A percentile compares a stretch with the other conserved stretches of the same genome.
Evolutionary conservation across 2,329 filamentous ascomycete genomes (phyloP).

Genomic region (Aspergillus tubingensis): DNA sequence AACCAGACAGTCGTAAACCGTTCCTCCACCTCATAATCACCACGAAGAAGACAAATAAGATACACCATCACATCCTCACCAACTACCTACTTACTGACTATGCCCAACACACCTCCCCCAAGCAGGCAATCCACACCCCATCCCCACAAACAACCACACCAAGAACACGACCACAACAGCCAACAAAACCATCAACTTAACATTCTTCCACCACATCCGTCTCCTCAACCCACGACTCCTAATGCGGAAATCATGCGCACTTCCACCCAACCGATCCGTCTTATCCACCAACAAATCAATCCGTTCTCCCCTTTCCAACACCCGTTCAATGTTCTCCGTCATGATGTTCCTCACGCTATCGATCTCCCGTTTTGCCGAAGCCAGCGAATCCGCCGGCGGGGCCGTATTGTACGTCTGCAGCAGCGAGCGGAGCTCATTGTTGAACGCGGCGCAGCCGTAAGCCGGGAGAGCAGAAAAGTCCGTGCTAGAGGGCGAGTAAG

Average conservation of each 20-base stretch:
- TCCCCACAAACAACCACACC: slow-evolving; percentile 70
- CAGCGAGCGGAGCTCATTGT: slow-evolving; percentile 71
- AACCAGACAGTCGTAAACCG: not conserved
- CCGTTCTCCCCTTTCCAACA: slow-evolving; percentile 86
- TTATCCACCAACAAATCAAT: slow-evolving; percentile 95
- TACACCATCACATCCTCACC: not conserved
- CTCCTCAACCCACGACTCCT: slow-evolving; percentile 82
- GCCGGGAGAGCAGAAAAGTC: slow-evolving; percentile 78
- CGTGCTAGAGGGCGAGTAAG: slow-evolving; percentile 66
- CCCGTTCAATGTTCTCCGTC: slow-evolving; percentile 90
- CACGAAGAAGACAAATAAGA: not conserved
- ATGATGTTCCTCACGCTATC: slow-evolving; percentile 91
- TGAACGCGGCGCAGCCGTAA: slow-evolving; percentile 89
- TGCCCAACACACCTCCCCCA: slow-evolving; percentile 48
- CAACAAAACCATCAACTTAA: slow-evolving; percentile 86
- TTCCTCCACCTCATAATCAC: not conserved
- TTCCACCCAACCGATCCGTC: slow-evolving; percentile 87
- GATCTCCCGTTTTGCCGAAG: slow-evolving; percentile 83
- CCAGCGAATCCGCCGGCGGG: slow-evolving; percentile 75
- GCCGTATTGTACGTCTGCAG: slow-evolving; percentile 86
- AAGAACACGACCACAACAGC: slow-evolving; percentile 69
- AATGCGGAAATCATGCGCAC: slow-evolving; percentile 85
- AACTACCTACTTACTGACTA: slow-evolving; percentile 7
- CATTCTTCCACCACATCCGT: slow-evolving; percentile 99
- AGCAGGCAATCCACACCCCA: slow-evolving; percentile 69